phyloP scores from a whole-genome alignment of 257 asterid genomes.

The Solanum tacnaense region DNA sequence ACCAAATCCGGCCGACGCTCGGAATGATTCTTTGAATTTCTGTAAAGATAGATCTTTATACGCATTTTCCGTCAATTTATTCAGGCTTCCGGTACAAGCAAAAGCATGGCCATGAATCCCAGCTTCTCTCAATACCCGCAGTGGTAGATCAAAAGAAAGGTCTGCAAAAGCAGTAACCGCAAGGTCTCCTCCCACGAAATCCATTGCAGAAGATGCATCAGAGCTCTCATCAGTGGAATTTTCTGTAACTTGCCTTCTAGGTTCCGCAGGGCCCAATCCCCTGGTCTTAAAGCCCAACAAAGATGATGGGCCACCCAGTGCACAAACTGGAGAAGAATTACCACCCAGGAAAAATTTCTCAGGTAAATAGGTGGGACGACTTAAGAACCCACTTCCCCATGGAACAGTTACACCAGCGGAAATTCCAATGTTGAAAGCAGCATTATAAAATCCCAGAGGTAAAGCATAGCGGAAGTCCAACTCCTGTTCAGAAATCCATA shows the following conservation, averaged over 20 bases:
- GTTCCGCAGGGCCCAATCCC: constrained; percentile 89
- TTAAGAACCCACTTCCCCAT: constrained; percentile 70
- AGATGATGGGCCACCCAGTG: constrained; percentile 78
- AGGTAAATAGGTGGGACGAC: constrained; percentile 48
- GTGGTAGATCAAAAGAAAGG: constrained; percentile 81
- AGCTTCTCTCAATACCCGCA: constrained; percentile 68
- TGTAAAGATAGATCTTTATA: constrained; percentile 40
- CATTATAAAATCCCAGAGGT: constrained; percentile 71
- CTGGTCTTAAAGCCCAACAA: constrained; percentile 85
- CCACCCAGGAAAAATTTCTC: constrained; percentile 94
- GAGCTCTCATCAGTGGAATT: constrained; percentile 22
- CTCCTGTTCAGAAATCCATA: constrained; percentile 41
- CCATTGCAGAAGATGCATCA: constrained; percentile 44
- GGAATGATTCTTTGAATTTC: constrained; percentile 59
- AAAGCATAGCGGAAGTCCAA: constrained; percentile 78
- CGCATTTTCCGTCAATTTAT: constrained; percentile 54
- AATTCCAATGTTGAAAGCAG: constrained; percentile 74
- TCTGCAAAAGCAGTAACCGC: constrained; percentile 86
- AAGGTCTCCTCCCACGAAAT: constrained; percentile 90
- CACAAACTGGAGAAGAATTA: constrained; percentile 69
- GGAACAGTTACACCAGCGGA: constrained; percentile 73
- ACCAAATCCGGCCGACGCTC: constrained; percentile 76
- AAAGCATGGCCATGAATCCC: constrained; percentile 88
- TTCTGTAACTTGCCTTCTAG: constrained; percentile 48
- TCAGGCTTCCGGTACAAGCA: constrained; percentile 88